Evolutionary conservation across 306 rosid genomes (phyloP), one percentile per base, ranked within the genome.

Genomic region (Phaseolus lunatus): DNA sequence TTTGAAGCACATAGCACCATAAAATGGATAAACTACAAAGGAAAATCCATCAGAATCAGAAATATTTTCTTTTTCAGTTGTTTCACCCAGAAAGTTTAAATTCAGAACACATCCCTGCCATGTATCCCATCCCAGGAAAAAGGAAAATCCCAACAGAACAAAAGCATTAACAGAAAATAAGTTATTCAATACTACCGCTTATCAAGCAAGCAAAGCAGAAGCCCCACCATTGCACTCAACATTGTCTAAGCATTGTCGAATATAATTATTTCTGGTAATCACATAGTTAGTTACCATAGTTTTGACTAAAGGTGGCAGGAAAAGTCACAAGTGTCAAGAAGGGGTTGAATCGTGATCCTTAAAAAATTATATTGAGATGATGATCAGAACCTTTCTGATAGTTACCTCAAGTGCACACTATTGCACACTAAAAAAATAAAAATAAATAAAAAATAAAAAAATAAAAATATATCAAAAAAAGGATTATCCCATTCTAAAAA

Each of bases 61-160:
- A 71, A 39, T 57, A 29, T 56, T 80, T 65, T 70, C 24, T 20
- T 57, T 29, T 64, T 62, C 23, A 50, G 81, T 35, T 80, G 53
- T 44, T 57, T 69, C 23, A 26, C 48, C 52, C 35, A 67, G 11
- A 63, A 41, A 64, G 45, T 16, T 67, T 52, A 78, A 73, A 43
- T 67, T 49, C 72, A 20, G 10, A 59, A 58, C 52, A 18, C 13
- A 61, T 53, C 50, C 59, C 7, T 27, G 39, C 57, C 16, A 80
- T 31, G 14, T 33, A 29, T 18, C 70, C 41, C 62, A 54, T 43
- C 75, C 65, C 44, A 9, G 6, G 61, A 12, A 57, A 74, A 70
- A 19, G 39, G 31, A 67, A 15, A n/a, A n/a, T n/a, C n/a, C n/a
- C n/a, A n/a, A n/a, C n/a, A n/a, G n/a, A n/a, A n/a, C n/a, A n/a